Evolutionary conservation across 768 basidiomycete species (phyloP).

Genomic region (Boletus rufocinnamomeus): DNA sequence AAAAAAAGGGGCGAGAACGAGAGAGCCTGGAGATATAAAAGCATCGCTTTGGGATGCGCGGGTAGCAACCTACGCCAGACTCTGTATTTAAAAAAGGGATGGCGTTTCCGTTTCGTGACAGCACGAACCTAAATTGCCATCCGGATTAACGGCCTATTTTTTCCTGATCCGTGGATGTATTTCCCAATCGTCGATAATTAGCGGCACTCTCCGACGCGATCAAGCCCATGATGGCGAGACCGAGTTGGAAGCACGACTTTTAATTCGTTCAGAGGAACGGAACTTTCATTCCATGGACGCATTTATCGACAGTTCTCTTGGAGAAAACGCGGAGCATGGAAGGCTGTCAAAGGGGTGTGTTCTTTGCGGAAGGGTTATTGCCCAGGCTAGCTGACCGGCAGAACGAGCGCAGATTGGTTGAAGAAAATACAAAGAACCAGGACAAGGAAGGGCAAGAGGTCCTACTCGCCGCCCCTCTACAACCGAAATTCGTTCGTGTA

Average conservation of each 20-base stretch:
- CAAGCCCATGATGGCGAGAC: slow-evolving; percentile 8
- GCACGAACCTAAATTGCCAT: slow-evolving; percentile 11
- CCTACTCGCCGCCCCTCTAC: slow-evolving; percentile 17
- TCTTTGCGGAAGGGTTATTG: slow-evolving; percentile 13
- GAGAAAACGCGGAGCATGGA: slow-evolving; percentile 24
- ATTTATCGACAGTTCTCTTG: slow-evolving; percentile 16
- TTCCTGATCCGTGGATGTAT: slow-evolving; percentile 28
- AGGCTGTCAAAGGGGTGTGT: slow-evolving; percentile 10
- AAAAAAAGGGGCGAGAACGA: background rate
- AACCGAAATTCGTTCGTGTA: slow-evolving; percentile 17
- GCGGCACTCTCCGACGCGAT: slow-evolving; percentile 22
- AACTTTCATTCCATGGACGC: slow-evolving; percentile 1
- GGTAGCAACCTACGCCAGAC: slow-evolving; percentile 7
- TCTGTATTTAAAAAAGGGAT: slow-evolving; percentile 6
- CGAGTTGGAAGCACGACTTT: slow-evolving; percentile 4
- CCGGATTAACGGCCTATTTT: slow-evolving; percentile 5
- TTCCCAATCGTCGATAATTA: slow-evolving; percentile 10
- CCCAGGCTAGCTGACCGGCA: slow-evolving; percentile 11
- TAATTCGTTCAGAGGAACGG: slow-evolving; percentile 10
- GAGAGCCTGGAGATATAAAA: background rate
- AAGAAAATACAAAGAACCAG: slow-evolving; percentile 4
- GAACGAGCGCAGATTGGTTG: background rate
- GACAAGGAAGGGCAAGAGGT: slow-evolving; percentile 7
- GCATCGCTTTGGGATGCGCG: slow-evolving; percentile 1
- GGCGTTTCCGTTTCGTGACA: slow-evolving; percentile 1